Conservation (phyloP, 345 rosid species). For the Adansonia digitata region DNA sequence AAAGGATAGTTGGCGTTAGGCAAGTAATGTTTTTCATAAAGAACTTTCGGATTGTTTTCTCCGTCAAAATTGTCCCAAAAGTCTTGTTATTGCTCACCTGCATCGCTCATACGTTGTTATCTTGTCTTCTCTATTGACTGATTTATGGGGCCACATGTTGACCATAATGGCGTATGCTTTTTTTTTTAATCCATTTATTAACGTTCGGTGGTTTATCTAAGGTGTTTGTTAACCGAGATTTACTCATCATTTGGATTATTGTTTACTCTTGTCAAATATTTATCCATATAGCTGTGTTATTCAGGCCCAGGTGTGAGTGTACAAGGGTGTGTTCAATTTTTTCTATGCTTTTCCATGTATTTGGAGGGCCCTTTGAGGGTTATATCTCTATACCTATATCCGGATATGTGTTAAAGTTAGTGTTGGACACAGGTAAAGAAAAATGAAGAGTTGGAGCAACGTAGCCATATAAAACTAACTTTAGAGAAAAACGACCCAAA, state of each 20-base stretch:
- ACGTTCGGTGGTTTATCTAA: background rate
- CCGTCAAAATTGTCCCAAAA: background rate
- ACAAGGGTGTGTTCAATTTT: too few species aligned
- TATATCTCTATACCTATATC: too few species aligned
- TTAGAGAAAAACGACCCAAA: background rate
- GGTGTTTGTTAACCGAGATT: background rate
- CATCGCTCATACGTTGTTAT: background rate
- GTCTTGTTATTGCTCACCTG: background rate
- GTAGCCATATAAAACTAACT: background rate
- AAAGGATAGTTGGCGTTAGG: constrained; percentile 95
- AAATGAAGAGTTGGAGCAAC: too few species aligned
- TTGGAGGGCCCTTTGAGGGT: too few species aligned
- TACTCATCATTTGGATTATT: background rate
- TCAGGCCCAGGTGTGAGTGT: too few species aligned
- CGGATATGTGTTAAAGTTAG: too few species aligned
- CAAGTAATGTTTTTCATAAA: constrained; percentile 22
- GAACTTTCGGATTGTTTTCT: constrained; percentile 9
- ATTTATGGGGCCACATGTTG: background rate
- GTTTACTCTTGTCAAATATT: background rate
- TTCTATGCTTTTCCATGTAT: too few species aligned
- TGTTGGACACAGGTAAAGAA: too few species aligned
- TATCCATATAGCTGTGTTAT: too few species aligned
- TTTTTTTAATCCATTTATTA: background rate
- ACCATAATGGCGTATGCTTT: background rate
- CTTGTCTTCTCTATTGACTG: background rate